Percentiles rank a stretch among this genome's conserved stretches.
These are phyloP conservation scores for Alternaria conjuncta DNA, from an alignment of 2,329 filamentous ascomycete species.

Conservation along the genomic window DNA sequence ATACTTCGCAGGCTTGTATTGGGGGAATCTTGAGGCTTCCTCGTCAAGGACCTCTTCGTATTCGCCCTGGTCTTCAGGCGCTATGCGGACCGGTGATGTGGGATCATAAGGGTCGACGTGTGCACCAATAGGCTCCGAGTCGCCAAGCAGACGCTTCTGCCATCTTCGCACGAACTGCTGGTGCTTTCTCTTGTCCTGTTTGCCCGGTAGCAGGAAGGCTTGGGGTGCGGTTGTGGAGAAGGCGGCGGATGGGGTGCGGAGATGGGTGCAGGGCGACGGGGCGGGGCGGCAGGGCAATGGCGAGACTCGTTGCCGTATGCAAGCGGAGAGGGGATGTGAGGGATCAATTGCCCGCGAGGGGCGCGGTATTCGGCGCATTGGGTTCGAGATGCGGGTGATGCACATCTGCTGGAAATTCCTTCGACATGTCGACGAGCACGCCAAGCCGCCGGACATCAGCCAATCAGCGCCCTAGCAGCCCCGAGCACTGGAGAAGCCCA, in stretches of 20 bases:
- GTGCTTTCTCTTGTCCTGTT: conserved; percentile 46
- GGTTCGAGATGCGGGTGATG: conserved; percentile 30
- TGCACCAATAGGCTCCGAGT: conserved; percentile 45
- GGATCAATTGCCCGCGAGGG: conserved; percentile 42
- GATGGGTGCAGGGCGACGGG: conserved; percentile 17
- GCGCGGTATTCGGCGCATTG: conserved; percentile 49
- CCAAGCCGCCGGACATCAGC: conserved; percentile 24
- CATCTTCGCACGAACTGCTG: conserved; percentile 44
- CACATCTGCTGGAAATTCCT: conserved; percentile 17
- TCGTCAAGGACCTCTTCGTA: conserved; percentile 43
- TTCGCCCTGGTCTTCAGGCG: conserved; percentile 45
- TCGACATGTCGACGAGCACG: conserved; percentile 2
- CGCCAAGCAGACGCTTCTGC: conserved; percentile 46
- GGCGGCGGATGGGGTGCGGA: conserved; percentile 23
- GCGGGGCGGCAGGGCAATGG: conserved; percentile 20
- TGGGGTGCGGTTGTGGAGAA: conserved; percentile 40
- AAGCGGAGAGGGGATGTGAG: conserved; percentile 19
- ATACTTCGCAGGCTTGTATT: conserved; percentile 18
- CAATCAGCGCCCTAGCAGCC: conserved; percentile 29
- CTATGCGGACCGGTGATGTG: conserved; percentile 44
- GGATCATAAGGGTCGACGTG: conserved; percentile 48
- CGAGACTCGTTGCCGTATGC: conserved; percentile 20
- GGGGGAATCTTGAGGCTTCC: conserved; percentile 12
- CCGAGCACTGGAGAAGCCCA: conserved; percentile 9
- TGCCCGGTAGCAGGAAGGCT: conserved; percentile 33